A percentile compares a stretch with the other conserved stretches of the same genome.
Conservation (phyloP, 352 stramenopile species). For the Pythium rishiriense region DNA sequence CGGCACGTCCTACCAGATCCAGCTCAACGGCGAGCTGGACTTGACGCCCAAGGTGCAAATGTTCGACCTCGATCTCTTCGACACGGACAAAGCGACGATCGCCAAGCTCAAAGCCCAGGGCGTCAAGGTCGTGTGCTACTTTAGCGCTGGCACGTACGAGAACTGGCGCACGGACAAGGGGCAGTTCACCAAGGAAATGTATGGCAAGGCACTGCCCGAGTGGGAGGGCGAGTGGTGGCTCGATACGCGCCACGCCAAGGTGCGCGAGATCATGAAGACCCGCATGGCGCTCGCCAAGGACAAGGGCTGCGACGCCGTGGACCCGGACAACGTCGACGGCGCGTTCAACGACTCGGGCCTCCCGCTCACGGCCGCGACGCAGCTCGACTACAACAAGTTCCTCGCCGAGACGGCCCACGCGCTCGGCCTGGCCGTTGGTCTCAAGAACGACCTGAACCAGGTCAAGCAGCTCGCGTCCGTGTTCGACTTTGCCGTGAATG, state of each 20-base stretch:
- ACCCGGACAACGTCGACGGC: conserved; percentile 60
- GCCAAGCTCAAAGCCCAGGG: conserved; percentile 28
- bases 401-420: conserved; percentile 41
- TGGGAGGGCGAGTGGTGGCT: conserved; percentile 45
- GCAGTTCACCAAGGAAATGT: conserved; percentile 38
- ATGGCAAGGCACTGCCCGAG: conserved; percentile 30
- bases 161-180: conserved; percentile 48
- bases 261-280: conserved; percentile 41
- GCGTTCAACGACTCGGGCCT: conserved; percentile 40
- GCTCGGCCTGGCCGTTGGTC: conserved; percentile 41
- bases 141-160: conserved; percentile 54
- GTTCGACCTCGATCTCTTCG: conserved; percentile 47
- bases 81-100: conserved; percentile 34
- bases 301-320: conserved; percentile 57
- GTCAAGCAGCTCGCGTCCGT: conserved; percentile 35
- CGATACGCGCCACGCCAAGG: conserved; percentile 34
- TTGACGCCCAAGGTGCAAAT: conserved; percentile 34
- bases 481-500: conserved; percentile 66
- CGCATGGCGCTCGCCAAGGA: conserved; percentile 44
- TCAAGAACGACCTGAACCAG: conserved; percentile 59
- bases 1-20: conserved; percentile 42
- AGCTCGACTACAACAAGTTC: conserved; percentile 54
- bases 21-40: conserved; percentile 36
- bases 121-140: conserved; percentile 59
- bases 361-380: conserved; percentile 34